Percentiles rank a stretch among this genome's conserved stretches.
phyloP scores from a whole-genome alignment of 441 rosid species.

The Breynia disticha region DNA sequence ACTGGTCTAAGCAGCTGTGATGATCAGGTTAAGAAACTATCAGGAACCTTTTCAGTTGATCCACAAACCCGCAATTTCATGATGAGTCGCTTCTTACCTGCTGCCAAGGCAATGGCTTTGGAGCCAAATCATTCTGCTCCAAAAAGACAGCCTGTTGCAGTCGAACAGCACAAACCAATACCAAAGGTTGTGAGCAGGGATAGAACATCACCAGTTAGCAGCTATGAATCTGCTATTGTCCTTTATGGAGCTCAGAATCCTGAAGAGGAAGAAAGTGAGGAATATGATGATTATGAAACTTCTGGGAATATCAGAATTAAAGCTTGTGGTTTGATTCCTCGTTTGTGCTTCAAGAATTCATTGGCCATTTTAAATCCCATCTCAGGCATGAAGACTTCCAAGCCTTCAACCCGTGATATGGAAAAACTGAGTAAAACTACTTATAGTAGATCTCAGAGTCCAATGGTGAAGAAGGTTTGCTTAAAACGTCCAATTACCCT shows the following conservation, averaged over 20 bases:
- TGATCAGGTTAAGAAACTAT: slow-evolving; percentile 24
- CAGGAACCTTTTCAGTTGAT: slow-evolving; percentile 46
- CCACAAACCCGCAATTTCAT: slow-evolving; percentile 60
- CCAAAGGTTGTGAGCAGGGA: slow-evolving; percentile 25
- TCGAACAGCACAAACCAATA: slow-evolving; percentile 38
- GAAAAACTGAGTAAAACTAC: slow-evolving; percentile 39
- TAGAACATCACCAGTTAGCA: slow-evolving; percentile 24
- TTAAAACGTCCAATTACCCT: neutral
- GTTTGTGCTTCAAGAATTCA: slow-evolving; percentile 55
- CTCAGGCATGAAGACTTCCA: slow-evolving; percentile 43
- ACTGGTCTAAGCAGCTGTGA: slow-evolving; percentile 50
- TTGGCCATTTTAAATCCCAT: slow-evolving; percentile 49
- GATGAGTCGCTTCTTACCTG: slow-evolving; percentile 96
- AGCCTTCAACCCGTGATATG: slow-evolving; percentile 18
- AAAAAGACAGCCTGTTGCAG: slow-evolving; percentile 41
- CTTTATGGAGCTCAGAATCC: slow-evolving; percentile 25
- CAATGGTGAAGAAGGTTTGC: slow-evolving; percentile 43
- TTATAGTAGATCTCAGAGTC: slow-evolving; percentile 32
- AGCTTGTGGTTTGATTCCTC: slow-evolving; percentile 74
- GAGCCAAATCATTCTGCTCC: slow-evolving; percentile 51
- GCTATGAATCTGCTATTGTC: slow-evolving; percentile 14
- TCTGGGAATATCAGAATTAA: slow-evolving; percentile 36
- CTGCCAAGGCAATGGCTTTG: slow-evolving; percentile 89
- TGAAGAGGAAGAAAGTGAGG: slow-evolving; percentile 39
- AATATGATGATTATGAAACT: slow-evolving; percentile 26